These are phyloP conservation scores for Volvariella surrecta DNA, from an alignment of 1,284 basidiomycete species.

Conservation along the genomic window DNA sequence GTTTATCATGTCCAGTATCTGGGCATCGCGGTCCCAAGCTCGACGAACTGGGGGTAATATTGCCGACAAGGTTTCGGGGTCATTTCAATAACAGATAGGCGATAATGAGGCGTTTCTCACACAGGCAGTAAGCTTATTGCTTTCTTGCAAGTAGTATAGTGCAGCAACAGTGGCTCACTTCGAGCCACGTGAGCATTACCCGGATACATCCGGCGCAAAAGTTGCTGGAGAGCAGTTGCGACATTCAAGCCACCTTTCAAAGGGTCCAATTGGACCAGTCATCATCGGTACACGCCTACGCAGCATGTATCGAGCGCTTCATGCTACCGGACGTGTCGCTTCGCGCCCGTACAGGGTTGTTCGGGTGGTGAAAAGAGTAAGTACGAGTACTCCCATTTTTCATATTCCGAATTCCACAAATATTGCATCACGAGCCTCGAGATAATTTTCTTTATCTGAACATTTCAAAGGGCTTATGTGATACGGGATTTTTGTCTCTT, in stretches of 20 bases:
- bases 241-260: conserved; percentile 12
- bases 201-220: conserved; percentile 29
- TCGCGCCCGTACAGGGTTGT: conserved; percentile 36
- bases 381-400: conserved; percentile 14
- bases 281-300: conserved; percentile 13
- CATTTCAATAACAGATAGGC: no score
- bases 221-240: conserved; percentile 16
- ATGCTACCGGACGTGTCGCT: conserved; percentile 42
- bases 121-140: no score
- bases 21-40: no score
- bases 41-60: no score
- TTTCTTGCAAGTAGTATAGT: background rate
- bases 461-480: conserved; percentile 6
- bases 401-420: background rate
- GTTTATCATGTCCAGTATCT: no score
- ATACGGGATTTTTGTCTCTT: conserved; percentile 7
- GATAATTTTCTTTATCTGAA: conserved; percentile 4
- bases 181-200: conserved; percentile 11
- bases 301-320: conserved; percentile 52
- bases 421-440: background rate
- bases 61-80: no score
- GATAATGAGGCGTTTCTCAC: no score
- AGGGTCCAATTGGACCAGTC: conserved; percentile 13
- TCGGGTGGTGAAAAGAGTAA: conserved; percentile 46
- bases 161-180: no score